Base-by-base conservation (phyloP, 805 yeast genomes). In the Groenewaldozyma tartarivorans region DNA sequence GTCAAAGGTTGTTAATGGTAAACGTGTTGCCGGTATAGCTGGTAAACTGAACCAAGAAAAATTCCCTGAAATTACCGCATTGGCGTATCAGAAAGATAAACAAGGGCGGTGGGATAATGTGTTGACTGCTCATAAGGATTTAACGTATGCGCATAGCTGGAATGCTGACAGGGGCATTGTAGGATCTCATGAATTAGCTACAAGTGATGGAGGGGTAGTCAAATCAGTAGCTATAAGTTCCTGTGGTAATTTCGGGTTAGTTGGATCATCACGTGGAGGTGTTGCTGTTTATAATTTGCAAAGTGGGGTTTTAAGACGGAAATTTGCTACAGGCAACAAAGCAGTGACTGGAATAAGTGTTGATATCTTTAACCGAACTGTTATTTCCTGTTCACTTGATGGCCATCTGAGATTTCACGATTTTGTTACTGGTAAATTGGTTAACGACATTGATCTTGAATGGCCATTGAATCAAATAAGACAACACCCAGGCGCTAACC, bases 71-170 rank as follows among this genome's bases (percentile, higher is more conserved):
- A 76, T 85, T 45, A 66, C 75, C 4, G 67, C 74, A 35, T 69
- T 88, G 49, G 79, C 90, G 1, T 77, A 81, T 49, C 81, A 82
- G 46, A 77, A 76, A 45, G 72, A 84, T 20, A 72, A 92, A 53
- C 79, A 77, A 54, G 86, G 85, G 26, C 88, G 86, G 40, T 92
- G 98, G 98, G 97, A 86, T 55, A 88, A 88, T 53, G 70, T 92
- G 39, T 56, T 94, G 4, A 85, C 97, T 17, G 90, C 85, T 0
- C 97, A 92, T 62, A 79, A 79, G 53, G 85, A 79, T 44, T 92
- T 83, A 53, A 62, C 68, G 1, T 78, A 76, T 62, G 98, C 96
- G 1, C 75, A 95, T 51, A 84, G 95, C 1, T 92, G 98, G 97
- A 80, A 79, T 54, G 75, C 86, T 5, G 74, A 74, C 48, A 74